Evolutionary conservation across 495 filamentous ascomycete genomes (phyloP).

Genomic region (Neurospora sp.): DNA sequence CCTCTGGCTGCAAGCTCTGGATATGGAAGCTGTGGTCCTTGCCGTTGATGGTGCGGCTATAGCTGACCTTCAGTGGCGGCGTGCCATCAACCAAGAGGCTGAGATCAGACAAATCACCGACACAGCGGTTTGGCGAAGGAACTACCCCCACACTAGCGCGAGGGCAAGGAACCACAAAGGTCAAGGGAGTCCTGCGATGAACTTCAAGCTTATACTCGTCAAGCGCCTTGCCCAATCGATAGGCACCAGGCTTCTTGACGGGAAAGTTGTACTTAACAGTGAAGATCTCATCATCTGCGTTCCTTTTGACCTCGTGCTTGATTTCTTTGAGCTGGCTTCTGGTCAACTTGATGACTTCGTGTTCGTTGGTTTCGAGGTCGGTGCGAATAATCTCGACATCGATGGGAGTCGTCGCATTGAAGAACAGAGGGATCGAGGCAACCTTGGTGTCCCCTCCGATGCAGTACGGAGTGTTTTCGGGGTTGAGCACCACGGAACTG

Average conservation of each 20-base stretch:
- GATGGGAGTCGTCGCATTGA: slow-evolving; percentile 86
- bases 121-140: slow-evolving; percentile 55
- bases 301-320: slow-evolving; percentile 36
- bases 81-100: slow-evolving; percentile 75
- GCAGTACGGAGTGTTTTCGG: slow-evolving; percentile 65
- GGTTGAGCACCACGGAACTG: slow-evolving; percentile 81
- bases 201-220: slow-evolving; percentile 93
- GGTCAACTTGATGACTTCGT: slow-evolving; percentile 66
- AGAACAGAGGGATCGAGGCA: slow-evolving; percentile 68
- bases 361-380: slow-evolving; percentile 67
- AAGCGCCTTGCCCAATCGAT: slow-evolving; percentile 70
- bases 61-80: slow-evolving; percentile 84
- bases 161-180: slow-evolving; percentile 76
- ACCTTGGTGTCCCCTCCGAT: slow-evolving; percentile 50
- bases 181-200: slow-evolving; percentile 58
- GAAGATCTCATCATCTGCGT: slow-evolving; percentile 40
- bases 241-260: slow-evolving; percentile 75
- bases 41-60: slow-evolving; percentile 71
- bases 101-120: slow-evolving; percentile 78
- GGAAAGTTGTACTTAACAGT: slow-evolving; percentile 42
- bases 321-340: slow-evolving; percentile 52
- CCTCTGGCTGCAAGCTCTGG: slow-evolving; percentile 85
- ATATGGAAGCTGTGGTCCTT: slow-evolving; percentile 67
- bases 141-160: slow-evolving; percentile 58
- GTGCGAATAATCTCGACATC: slow-evolving; percentile 74